Percentiles rank a stretch among this genome's conserved stretches.
phyloP scores from a whole-genome alignment of 2,329 filamentous ascomycete genomes.

The Pseudogymnoascus sp. region DNA sequence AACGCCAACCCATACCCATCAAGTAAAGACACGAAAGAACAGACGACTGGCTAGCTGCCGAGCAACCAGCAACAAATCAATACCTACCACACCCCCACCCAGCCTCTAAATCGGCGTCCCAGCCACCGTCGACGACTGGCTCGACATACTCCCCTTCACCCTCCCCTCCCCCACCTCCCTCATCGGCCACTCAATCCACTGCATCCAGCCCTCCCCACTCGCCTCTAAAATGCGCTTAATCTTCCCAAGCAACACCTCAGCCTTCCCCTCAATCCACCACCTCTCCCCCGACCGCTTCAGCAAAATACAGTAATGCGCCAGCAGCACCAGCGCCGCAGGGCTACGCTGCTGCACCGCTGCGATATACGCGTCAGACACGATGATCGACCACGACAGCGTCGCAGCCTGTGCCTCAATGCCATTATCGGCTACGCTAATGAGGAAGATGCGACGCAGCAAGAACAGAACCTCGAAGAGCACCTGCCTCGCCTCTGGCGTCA shows the following conservation, averaged over 20 bases:
- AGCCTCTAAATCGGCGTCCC: background rate
- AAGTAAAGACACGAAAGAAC: background rate
- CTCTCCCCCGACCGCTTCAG: slow-evolving; percentile 30
- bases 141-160: background rate
- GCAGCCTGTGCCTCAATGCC: slow-evolving; percentile 16
- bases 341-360: slow-evolving; percentile 28
- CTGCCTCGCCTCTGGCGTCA: slow-evolving; percentile 1
- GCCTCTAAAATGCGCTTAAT: slow-evolving; percentile 21
- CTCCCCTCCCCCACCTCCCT: slow-evolving; percentile 12
- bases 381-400: slow-evolving; percentile 33
- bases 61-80: background rate
- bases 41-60: background rate
- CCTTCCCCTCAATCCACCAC: slow-evolving; percentile 39
- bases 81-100: background rate
- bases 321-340: slow-evolving; percentile 32
- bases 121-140: background rate
- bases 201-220: slow-evolving; percentile 14
- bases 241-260: slow-evolving; percentile 30
- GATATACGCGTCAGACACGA: slow-evolving; percentile 27
- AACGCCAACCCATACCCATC: background rate
- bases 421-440: slow-evolving; percentile 17
- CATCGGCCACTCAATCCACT: slow-evolving; percentile 18
- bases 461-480: slow-evolving; percentile 14
- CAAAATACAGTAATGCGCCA: slow-evolving; percentile 32
- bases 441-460: slow-evolving; percentile 16